A percentile compares a stretch with the other conserved stretches of the same genome.
Conservation (phyloP, 2,329 filamentous ascomycete genomes). For the Onygenales sp. region DNA sequence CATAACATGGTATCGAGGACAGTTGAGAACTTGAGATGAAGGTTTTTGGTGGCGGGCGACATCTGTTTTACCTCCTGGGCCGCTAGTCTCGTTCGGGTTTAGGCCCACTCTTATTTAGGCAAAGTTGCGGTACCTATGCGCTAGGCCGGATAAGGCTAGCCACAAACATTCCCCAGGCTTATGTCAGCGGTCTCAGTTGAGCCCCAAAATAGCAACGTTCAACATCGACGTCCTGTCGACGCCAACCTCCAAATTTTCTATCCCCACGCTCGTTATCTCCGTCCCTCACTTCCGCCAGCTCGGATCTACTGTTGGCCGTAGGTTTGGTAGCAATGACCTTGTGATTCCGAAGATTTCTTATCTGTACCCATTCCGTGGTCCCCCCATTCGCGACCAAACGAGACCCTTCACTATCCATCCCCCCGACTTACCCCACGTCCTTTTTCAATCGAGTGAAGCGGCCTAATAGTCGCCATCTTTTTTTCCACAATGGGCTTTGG, state of each 20-base stretch:
- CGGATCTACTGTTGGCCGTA: background rate
- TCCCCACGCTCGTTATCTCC: background rate
- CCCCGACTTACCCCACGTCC: conserved; percentile 12
- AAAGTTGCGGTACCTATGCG: background rate
- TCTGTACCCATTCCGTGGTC: background rate
- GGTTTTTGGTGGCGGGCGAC: too few relatives aligned
- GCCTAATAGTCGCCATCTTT: background rate
- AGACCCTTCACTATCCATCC: conserved; percentile 8
- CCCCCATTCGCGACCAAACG: background rate
- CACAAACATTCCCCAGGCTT: background rate
- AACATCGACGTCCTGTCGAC: background rate
- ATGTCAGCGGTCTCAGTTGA: background rate
- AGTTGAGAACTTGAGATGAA: too few relatives aligned
- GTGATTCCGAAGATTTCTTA: background rate
- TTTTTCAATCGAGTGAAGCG: background rate
- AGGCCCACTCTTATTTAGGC: background rate
- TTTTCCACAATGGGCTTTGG: conserved; percentile 74
- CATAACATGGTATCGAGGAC: too few relatives aligned
- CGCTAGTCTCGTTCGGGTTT: background rate
- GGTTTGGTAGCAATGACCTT: background rate
- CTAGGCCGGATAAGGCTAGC: background rate
- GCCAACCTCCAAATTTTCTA: background rate
- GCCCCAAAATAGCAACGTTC: conserved; percentile 2
- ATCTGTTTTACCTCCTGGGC: too few relatives aligned
- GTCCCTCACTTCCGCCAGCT: background rate